Evolutionary conservation across 176 grass and related monocot genomes (phyloP).

Genomic region (Elymus sibiricus): DNA sequence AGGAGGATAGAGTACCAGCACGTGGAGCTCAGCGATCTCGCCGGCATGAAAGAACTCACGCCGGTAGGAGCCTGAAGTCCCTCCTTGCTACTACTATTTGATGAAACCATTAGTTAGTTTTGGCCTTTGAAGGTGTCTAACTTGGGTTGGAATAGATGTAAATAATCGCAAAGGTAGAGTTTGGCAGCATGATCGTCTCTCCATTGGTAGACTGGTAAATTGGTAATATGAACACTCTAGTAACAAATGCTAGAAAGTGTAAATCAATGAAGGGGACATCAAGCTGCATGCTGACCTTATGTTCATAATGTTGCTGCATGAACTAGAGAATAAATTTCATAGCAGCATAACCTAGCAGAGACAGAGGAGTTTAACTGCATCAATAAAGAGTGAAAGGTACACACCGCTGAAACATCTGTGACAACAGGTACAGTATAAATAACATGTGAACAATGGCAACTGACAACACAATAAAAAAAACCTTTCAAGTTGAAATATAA

Average conservation of each 20-base stretch:
- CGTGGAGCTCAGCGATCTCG: slow-evolving; percentile 71
- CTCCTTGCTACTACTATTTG: background rate
- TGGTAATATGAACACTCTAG: background rate
- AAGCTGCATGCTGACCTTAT: slow-evolving; percentile 4
- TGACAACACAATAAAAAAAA: slow-evolving; percentile 12
- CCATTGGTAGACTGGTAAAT: slow-evolving; percentile 6
- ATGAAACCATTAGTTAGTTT: slow-evolving; percentile 33
- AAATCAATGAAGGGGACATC: background rate
- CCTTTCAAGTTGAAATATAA: background rate
- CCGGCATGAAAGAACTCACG: slow-evolving; percentile 54
- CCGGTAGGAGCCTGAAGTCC: slow-evolving; percentile 32
- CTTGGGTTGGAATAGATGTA: slow-evolving; percentile 23
- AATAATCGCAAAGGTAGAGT: slow-evolving; percentile 13
- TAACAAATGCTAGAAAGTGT: background rate
- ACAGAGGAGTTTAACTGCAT: background rate
- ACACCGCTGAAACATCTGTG: background rate
- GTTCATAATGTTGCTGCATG: background rate
- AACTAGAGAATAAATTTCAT: background rate
- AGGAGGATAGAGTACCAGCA: slow-evolving; percentile 78
- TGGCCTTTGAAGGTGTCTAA: slow-evolving; percentile 7
- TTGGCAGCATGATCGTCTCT: background rate
- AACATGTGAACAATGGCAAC: background rate
- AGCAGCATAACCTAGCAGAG: slow-evolving; percentile 2
- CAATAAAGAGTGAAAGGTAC: background rate
- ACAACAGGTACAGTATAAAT: slow-evolving; percentile 1